Conservation (phyloP, 1,139 yeast species). For the Nakaseomyces glabratus region DNA sequence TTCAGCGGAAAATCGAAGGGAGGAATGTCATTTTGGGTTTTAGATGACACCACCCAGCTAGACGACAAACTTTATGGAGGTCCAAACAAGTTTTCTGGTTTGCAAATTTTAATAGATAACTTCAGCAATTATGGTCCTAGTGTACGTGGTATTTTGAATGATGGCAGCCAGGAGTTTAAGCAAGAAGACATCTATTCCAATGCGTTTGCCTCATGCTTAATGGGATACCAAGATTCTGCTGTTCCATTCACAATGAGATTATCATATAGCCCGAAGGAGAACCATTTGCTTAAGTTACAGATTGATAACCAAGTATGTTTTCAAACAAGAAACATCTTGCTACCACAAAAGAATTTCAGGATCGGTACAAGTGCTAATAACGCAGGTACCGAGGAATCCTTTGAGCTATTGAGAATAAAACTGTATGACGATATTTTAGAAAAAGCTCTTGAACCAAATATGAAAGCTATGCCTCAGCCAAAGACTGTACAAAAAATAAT, state of each 20-base stretch:
- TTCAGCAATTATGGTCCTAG: slow-evolving; percentile 37
- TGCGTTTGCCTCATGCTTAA: slow-evolving; percentile 48
- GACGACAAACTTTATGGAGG: slow-evolving; percentile 20
- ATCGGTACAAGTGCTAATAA: slow-evolving; percentile 50
- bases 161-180: slow-evolving; percentile 31
- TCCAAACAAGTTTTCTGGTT: slow-evolving; percentile 44
- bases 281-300: slow-evolving; percentile 49
- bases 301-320: slow-evolving; percentile 63
- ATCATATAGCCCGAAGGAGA: slow-evolving; percentile 41
- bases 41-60: slow-evolving; percentile 22
- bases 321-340: slow-evolving; percentile 45
- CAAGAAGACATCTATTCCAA: slow-evolving; percentile 24
- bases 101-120: slow-evolving; percentile 46
- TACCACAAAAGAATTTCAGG: slow-evolving; percentile 24
- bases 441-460: slow-evolving; percentile 51
- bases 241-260: slow-evolving; percentile 63
- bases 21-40: slow-evolving; percentile 24
- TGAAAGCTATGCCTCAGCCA: slow-evolving; percentile 42
- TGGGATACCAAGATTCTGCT: slow-evolving; percentile 54
- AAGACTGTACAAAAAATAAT: slow-evolving; percentile 30
- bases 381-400: slow-evolving; percentile 38
- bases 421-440: slow-evolving; percentile 45
- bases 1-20: slow-evolving; percentile 13
- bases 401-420: slow-evolving; percentile 50
- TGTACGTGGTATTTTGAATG: slow-evolving; percentile 49